These are phyloP conservation scores for Papiliotrema laurentii DNA, from an alignment of 1,284 basidiomycete genomes.

Conservation along the genomic window DNA sequence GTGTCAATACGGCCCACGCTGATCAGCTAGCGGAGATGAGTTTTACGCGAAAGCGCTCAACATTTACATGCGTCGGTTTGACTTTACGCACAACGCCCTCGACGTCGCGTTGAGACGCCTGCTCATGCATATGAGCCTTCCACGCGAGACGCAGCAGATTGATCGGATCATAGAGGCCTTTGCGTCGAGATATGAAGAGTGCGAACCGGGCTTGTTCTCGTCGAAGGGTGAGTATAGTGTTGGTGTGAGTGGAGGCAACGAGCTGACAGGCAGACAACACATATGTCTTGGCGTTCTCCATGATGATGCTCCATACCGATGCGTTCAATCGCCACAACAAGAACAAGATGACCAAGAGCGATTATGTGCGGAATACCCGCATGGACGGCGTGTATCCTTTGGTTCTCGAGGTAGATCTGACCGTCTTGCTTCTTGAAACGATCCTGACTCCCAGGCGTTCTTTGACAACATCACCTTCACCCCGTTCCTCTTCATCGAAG, in stretches of 20 bases:
- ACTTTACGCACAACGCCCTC: slow-evolving; percentile 72
- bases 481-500: slow-evolving; percentile 94
- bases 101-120: slow-evolving; percentile 89
- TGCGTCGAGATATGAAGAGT: slow-evolving; percentile 73
- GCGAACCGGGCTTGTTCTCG: slow-evolving; percentile 77
- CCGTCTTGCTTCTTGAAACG: background rate
- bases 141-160: slow-evolving; percentile 96
- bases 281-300: slow-evolving; percentile 93
- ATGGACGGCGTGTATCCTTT: slow-evolving; percentile 79
- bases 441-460: slow-evolving; percentile 62
- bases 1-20: background rate
- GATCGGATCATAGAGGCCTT: slow-evolving; percentile 97
- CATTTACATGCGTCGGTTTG: slow-evolving; percentile 70
- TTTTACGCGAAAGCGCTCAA: slow-evolving; percentile 70
- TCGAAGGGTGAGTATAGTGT: slow-evolving; percentile 60
- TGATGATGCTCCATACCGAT: slow-evolving; percentile 99
- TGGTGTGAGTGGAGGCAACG: slow-evolving; percentile 7
- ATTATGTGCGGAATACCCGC: slow-evolving; percentile 86
- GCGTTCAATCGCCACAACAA: slow-evolving; percentile 97
- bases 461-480: slow-evolving; percentile 95
- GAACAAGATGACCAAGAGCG: slow-evolving; percentile 91
- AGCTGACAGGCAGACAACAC: slow-evolving; percentile 78
- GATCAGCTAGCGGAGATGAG: slow-evolving; percentile 57
- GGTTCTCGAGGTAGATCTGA: slow-evolving; percentile 68
- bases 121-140: slow-evolving; percentile 86